Evolutionary conservation across 495 filamentous ascomycete species (phyloP).

Genomic region (Penicillium fimorum): DNA sequence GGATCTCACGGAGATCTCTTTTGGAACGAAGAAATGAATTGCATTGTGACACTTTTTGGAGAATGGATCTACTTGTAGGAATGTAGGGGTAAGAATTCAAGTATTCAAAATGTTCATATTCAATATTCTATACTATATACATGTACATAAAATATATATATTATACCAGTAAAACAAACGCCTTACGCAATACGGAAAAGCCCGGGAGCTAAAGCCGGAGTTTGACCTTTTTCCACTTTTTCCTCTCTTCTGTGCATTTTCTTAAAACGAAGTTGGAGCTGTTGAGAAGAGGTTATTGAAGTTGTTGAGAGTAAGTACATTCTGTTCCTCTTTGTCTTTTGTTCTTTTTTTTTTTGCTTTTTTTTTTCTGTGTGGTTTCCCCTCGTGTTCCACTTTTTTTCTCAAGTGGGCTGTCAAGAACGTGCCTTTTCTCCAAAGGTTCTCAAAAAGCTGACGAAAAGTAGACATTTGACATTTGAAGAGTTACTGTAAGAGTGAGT

Average conservation of each 20-base stretch:
- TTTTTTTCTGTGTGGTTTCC: slow-evolving; percentile 11
- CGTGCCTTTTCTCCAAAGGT: slow-evolving; percentile 33
- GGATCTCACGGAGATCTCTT: slow-evolving; percentile 3
- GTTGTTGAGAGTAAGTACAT: slow-evolving; percentile 28
- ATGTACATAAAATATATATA: not conserved
- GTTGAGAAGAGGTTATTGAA: slow-evolving; percentile 9
- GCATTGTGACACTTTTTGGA: slow-evolving; percentile 14
- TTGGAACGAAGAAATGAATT: slow-evolving; percentile 29
- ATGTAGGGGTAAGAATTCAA: slow-evolving; percentile 16
- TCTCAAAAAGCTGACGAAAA: slow-evolving; percentile 22
- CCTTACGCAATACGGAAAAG: slow-evolving; percentile 49
- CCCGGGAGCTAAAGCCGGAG: slow-evolving; percentile 39
- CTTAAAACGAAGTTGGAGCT: slow-evolving; percentile 5
- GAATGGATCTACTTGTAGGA: slow-evolving; percentile 18
- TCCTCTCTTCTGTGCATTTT: slow-evolving; percentile 14
- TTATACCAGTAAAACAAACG: slow-evolving; percentile 19
- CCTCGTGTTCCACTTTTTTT: slow-evolving; percentile 26
- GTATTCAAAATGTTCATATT: not conserved
- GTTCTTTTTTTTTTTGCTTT: slow-evolving; percentile 9
- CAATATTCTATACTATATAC: not conserved
- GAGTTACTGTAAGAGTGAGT: slow-evolving; percentile 34
- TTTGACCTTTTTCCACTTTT: slow-evolving; percentile 23
- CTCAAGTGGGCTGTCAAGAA: slow-evolving; percentile 35
- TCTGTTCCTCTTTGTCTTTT: slow-evolving; percentile 6
- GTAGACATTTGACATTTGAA: slow-evolving; percentile 23